phyloP scores from a whole-genome alignment of 441 rosid genomes.

The Populus hybrid region DNA sequence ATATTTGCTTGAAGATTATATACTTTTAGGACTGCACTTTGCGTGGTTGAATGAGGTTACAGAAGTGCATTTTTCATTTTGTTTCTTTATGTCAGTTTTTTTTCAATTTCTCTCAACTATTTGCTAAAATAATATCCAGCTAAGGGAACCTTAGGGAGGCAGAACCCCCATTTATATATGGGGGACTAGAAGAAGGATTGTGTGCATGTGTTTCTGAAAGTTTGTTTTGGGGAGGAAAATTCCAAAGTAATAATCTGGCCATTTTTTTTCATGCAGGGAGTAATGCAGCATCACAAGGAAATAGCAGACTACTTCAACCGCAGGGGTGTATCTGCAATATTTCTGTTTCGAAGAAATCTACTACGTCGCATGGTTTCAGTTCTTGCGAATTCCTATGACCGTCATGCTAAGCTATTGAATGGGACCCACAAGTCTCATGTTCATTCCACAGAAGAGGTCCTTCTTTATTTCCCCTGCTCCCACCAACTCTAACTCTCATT shows the following conservation, averaged over 20 bases:
- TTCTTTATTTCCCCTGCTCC: not conserved
- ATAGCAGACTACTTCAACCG: constrained; percentile 76
- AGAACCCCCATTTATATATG: not conserved
- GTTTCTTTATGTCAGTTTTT: no score
- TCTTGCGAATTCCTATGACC: constrained; percentile 84
- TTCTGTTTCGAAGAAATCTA: constrained; percentile 77
- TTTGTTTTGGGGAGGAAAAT: not conserved
- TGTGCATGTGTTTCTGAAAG: not conserved
- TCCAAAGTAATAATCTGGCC: not conserved
- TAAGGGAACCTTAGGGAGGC: not conserved
- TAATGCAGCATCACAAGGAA: constrained; percentile 60
- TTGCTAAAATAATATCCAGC: not conserved
- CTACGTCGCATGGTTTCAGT: constrained; percentile 84
- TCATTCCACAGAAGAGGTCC: constrained; percentile 83
- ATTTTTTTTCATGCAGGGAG: constrained; percentile 54
- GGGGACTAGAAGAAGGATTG: not conserved
- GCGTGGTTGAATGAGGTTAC: not conserved
- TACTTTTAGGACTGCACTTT: not conserved
- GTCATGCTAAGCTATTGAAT: constrained; percentile 79
- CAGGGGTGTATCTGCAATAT: constrained; percentile 67
- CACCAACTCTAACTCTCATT: not conserved
- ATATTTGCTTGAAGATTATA: not conserved
- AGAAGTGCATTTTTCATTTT: not conserved
- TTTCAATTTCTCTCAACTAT: not conserved
- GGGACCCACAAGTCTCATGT: constrained; percentile 98